A percentile compares a stretch with the other conserved stretches of the same genome.
Conservation (phyloP, 2,329 filamentous ascomycete species). For the Botryotinia narcissicola region DNA sequence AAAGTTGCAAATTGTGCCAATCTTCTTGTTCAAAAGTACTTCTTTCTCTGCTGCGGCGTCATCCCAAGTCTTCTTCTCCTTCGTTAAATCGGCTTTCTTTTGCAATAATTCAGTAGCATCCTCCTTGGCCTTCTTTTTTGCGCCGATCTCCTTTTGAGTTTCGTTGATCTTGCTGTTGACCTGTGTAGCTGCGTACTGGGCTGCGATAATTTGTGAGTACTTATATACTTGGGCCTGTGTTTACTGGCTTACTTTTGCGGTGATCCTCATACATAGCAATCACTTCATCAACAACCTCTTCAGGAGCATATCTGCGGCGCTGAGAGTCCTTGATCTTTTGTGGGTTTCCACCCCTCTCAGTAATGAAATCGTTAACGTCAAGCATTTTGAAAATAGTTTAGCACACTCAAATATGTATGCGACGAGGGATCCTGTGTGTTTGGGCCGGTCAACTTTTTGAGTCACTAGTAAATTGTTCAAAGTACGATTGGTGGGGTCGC, state of each 20-base stretch:
- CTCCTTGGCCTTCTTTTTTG: constrained; percentile 93
- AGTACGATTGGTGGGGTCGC: constrained; percentile 18
- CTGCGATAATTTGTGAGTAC: constrained; percentile 40
- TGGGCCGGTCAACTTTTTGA: constrained; percentile 16
- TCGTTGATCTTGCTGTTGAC: constrained; percentile 83
- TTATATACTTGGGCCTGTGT: background rate
- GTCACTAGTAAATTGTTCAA: constrained; percentile 22
- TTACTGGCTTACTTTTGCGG: constrained; percentile 58
- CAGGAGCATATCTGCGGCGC: constrained; percentile 73
- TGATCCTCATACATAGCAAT: constrained; percentile 85
- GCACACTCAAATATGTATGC: constrained; percentile 7
- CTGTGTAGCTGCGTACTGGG: constrained; percentile 75
- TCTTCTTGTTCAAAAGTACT: constrained; percentile 68
- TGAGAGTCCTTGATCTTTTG: constrained; percentile 92
- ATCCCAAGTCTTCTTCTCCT: constrained; percentile 77
- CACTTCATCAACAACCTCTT: constrained; percentile 86
- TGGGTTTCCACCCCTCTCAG: constrained; percentile 86
- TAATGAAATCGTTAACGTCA: constrained; percentile 75
- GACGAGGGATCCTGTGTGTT: background rate
- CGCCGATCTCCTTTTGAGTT: constrained; percentile 83
- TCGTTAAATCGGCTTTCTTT: constrained; percentile 74
- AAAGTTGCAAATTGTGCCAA: constrained; percentile 83
- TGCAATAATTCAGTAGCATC: constrained; percentile 76
- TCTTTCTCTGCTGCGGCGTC: constrained; percentile 76
- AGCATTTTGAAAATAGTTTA: constrained; percentile 53